Base-by-base conservation (phyloP, 1,284 basidiomycete species). In the Volvariella volvacea region DNA sequence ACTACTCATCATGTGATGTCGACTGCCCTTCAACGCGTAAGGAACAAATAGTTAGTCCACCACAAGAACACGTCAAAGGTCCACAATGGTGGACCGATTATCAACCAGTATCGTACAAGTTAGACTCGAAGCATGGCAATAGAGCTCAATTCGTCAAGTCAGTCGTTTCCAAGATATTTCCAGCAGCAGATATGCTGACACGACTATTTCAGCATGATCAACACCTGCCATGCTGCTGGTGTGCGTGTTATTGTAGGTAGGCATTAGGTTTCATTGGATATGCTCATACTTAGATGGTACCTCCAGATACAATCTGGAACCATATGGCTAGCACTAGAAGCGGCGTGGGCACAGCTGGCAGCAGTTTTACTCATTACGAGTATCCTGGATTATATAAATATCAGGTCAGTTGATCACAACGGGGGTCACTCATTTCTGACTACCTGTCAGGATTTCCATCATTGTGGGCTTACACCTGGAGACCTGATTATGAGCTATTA, bases 1-100 rank as follows among this genome's bases (percentile, higher is more conserved):
- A 14, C 14, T 25, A 19, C 20, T 37, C 16, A 17, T n/a, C n/a
- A n/a, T n/a, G n/a, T n/a, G n/a, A n/a, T n/a, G n/a, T n/a, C n/a
- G n/a, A n/a, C n/a, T n/a, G n/a, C n/a, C n/a, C n/a, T n/a, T n/a
- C n/a, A n/a, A n/a, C n/a, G n/a, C n/a, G n/a, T n/a, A n/a, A n/a
- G n/a, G n/a, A n/a, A n/a, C n/a, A n/a, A 28, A 12, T 56, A 76
- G 75, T 73, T 45, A 73, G 69, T 55, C 72, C 71, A 3, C 66
- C 73, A 2, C 62, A 65, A 41, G 74, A 77, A 48, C 70, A 73
- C 50, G 58, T 76, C 39, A 55, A 57, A 17, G 78, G 79, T 6
- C 17, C 57, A 4, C 68, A 80, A 53, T 83, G 80, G 80, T 83
- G 79, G 80, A 82, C 80, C 0, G 78, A 81, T 55, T 83, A 83